Conservation (phyloP, 768 basidiomycete genomes). For the Russula compacta region DNA sequence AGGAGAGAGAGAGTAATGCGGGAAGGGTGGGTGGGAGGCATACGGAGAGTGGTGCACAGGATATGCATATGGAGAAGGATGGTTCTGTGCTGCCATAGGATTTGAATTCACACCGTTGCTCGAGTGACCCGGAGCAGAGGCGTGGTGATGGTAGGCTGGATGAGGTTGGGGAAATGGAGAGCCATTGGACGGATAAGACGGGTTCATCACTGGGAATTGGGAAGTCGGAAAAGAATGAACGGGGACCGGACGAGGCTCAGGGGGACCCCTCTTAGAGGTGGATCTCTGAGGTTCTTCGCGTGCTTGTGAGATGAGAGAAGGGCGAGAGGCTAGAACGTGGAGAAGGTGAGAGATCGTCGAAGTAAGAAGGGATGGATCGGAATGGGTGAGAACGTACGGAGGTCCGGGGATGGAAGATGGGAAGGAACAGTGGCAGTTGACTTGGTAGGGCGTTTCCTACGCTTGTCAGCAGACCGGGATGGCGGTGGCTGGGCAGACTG, state of each 20-base stretch:
- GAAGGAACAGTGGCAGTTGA: neutral
- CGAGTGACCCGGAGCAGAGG: slow-evolving; percentile 28
- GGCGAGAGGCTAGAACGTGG: slow-evolving; percentile 13
- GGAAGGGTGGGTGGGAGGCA: slow-evolving; percentile 37
- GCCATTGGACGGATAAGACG: slow-evolving; percentile 54
- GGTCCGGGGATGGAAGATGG: slow-evolving; percentile 19
- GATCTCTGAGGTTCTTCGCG: slow-evolving; percentile 24
- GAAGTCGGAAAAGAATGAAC: slow-evolving; percentile 45
- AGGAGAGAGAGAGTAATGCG: slow-evolving; percentile 47
- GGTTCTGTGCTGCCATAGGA: slow-evolving; percentile 33
- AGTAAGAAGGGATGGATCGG: slow-evolving; percentile 8
- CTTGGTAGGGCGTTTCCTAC: slow-evolving; percentile 17
- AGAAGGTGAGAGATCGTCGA: slow-evolving; percentile 1
- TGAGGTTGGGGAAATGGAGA: slow-evolving; percentile 39
- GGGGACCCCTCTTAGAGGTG: slow-evolving; percentile 24
- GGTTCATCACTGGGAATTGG: slow-evolving; percentile 59
- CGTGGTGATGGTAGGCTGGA: slow-evolving; percentile 28
- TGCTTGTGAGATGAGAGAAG: slow-evolving; percentile 26
- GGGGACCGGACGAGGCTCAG: slow-evolving; percentile 31
- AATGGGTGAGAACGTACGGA: slow-evolving; percentile 10
- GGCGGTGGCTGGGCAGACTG: slow-evolving; percentile 4
- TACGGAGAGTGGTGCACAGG: slow-evolving; percentile 25
- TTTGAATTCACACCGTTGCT: slow-evolving; percentile 32
- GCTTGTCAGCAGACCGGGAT: slow-evolving; percentile 17
- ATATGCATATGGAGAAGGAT: slow-evolving; percentile 42